These are phyloP conservation scores for Phragmites australis DNA, from an alignment of 176 grass and related monocot genomes.

Conservation along the genomic window DNA sequence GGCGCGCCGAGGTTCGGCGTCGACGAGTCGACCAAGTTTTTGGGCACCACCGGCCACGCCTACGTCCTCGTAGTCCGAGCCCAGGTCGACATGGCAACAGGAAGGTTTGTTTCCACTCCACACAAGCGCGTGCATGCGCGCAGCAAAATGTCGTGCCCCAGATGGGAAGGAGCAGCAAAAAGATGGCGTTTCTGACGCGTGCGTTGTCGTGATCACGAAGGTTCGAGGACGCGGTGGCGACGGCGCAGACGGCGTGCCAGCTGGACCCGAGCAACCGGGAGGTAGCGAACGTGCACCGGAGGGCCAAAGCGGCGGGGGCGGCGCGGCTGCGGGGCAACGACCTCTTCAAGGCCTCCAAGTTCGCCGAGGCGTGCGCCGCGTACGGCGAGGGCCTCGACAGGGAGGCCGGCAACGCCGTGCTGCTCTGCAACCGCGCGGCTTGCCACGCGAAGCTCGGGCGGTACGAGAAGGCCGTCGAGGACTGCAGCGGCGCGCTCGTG, in stretches of 20 bases:
- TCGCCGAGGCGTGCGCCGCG: constrained; percentile 72
- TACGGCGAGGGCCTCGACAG: constrained; percentile 75
- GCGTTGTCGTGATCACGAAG: constrained; percentile 20
- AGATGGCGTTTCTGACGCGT: neutral
- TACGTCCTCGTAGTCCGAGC: constrained; percentile 71
- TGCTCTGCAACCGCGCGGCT: constrained; percentile 88
- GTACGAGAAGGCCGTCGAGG: constrained; percentile 85
- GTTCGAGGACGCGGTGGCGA: constrained; percentile 71
- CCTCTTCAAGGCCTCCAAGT: constrained; percentile 74
- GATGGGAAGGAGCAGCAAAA: neutral
- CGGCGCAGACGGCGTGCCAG: constrained; percentile 65
- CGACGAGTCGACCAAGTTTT: constrained; percentile 67
- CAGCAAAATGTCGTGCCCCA: neutral
- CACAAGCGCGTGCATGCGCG: neutral
- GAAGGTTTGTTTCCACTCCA: constrained; percentile 47
- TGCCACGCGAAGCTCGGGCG: constrained; percentile 77
- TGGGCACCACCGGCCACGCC: constrained; percentile 64
- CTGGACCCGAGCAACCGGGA: constrained; percentile 81
- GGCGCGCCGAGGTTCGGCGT: constrained; percentile 56
- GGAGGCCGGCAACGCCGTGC: constrained; percentile 61
- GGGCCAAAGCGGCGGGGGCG: constrained; percentile 52
- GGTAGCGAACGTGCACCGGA: constrained; percentile 48
- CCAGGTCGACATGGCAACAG: constrained; percentile 81
- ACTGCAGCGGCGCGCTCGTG: constrained; percentile 69
- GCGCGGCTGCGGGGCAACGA: constrained; percentile 82